Percentiles rank a stretch among this genome's conserved stretches.
phyloP scores from a whole-genome alignment of 495 filamentous ascomycete genomes.

The Tuber melanosporum region DNA sequence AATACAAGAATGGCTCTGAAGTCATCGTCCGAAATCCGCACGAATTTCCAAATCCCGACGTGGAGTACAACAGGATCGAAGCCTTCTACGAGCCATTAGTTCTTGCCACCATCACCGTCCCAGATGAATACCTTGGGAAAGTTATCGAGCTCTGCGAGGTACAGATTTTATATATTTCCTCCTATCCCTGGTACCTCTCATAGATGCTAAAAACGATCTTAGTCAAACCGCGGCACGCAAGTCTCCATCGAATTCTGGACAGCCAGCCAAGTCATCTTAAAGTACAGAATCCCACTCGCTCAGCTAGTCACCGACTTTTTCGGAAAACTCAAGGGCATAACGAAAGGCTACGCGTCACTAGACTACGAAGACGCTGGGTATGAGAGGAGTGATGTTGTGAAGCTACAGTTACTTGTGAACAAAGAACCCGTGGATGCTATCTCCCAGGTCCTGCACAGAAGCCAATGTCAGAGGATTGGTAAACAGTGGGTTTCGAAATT shows the following conservation, averaged over 20 bases:
- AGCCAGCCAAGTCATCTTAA: conserved; percentile 88
- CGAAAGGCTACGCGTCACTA: conserved; percentile 57
- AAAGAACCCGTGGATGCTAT: conserved; percentile 89
- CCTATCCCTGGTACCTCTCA: neutral
- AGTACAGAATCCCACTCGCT: conserved; percentile 79
- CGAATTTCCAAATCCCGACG: conserved; percentile 72
- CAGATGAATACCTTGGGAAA: conserved; percentile 86
- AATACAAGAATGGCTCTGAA: conserved; percentile 63
- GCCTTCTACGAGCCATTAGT: conserved; percentile 82
- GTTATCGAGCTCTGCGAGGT: conserved; percentile 90
- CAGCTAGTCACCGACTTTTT: conserved; percentile 96
- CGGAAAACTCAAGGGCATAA: conserved; percentile 86
- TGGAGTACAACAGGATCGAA: conserved; percentile 52
- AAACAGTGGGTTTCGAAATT: conserved; percentile 90
- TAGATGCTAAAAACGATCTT: conserved; percentile 5
- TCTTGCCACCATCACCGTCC: conserved; percentile 76
- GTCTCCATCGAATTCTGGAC: conserved; percentile 84
- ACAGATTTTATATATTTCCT: neutral
- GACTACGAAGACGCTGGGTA: conserved; percentile 76
- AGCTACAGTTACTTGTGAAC: conserved; percentile 90
- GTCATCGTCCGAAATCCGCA: conserved; percentile 75
- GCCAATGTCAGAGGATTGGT: conserved; percentile 69
- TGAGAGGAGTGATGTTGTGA: conserved; percentile 70
- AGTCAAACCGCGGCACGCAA: conserved; percentile 73
- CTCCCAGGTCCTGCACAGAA: conserved; percentile 75